Percentiles rank a stretch among this genome's conserved stretches.
These are phyloP conservation scores for Tetradesmus lagerheimii DNA, from an alignment of 139 green algal species.

Conservation along the genomic window DNA sequence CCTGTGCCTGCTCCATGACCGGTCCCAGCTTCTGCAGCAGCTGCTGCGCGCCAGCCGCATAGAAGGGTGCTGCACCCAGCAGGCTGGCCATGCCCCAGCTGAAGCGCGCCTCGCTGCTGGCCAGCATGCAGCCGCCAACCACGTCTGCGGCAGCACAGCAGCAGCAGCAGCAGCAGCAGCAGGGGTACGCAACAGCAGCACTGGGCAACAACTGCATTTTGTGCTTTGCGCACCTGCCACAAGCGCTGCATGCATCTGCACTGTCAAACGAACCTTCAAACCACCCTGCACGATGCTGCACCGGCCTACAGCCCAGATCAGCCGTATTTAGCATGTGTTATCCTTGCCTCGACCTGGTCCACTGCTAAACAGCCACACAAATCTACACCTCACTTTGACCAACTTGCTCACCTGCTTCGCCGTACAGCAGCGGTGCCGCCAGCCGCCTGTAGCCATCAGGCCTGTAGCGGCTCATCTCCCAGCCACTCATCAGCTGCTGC, in stretches of 20 bases:
- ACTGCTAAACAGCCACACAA: no score
- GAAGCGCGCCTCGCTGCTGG: conserved; percentile 61
- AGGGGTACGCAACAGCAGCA: no score
- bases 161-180: background rate
- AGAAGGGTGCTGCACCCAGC: conserved; percentile 34
- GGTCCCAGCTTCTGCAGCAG: conserved; percentile 37
- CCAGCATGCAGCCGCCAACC: conserved; percentile 5
- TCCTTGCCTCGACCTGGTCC: background rate
- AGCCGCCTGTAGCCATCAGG: conserved; percentile 76
- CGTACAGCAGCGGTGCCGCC: conserved; percentile 71
- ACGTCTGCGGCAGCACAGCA: background rate
- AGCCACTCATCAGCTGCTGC: conserved; percentile 44
- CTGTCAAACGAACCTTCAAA: no score
- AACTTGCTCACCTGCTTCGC: conserved; percentile 55
- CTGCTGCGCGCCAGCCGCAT: background rate
- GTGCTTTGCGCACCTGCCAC: no score
- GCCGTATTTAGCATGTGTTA: no score
- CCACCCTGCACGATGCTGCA: no score
- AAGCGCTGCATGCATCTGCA: no score
- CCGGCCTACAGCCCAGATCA: no score
- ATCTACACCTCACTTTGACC: no score
- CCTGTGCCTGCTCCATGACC: conserved; percentile 22
- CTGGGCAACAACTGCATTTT: no score
- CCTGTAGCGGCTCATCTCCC: conserved; percentile 51
- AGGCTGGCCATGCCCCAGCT: conserved; percentile 56